phyloP scores from a whole-genome alignment of 2,329 filamentous ascomycete genomes.

The Aspergillus sp. region DNA sequence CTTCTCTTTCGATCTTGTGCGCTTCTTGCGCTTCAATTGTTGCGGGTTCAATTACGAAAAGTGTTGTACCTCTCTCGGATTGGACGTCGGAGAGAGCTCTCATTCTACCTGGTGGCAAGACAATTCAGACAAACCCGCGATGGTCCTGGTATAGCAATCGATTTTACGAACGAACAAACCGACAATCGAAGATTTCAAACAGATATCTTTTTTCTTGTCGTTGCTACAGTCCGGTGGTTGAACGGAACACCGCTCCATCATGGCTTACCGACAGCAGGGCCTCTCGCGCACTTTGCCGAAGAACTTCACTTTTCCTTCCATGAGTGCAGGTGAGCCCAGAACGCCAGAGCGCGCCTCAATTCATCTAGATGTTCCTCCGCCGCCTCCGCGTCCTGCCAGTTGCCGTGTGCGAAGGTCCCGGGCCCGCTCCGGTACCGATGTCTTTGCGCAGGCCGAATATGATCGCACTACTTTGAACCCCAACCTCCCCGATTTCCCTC shows the following conservation, averaged over 20 bases:
- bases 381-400: conserved; percentile 41
- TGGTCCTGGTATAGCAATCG: no score
- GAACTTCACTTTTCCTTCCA: conserved; percentile 41
- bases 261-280: conserved; percentile 34
- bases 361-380: conserved; percentile 38
- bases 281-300: conserved; percentile 44
- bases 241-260: conserved; percentile 13
- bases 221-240: background rate
- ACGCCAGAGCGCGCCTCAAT: conserved; percentile 39
- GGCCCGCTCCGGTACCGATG: conserved; percentile 32
- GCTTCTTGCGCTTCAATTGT: no score
- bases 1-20: no score
- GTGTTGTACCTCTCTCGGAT: no score
- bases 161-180: no score
- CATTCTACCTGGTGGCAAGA: no score
- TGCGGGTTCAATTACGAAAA: no score
- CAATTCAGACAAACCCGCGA: no score
- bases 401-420: conserved; percentile 37
- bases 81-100: no score
- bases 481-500: conserved; percentile 32
- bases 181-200: no score
- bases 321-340: conserved; percentile 30
- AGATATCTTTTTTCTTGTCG: background rate
- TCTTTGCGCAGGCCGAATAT: conserved; percentile 28
- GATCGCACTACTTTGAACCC: conserved; percentile 30